Evolutionary conservation across 805 yeast genomes (phyloP), one percentile per base, ranked within the genome.

Genomic region (Hanseniaspora lindneri): DNA sequence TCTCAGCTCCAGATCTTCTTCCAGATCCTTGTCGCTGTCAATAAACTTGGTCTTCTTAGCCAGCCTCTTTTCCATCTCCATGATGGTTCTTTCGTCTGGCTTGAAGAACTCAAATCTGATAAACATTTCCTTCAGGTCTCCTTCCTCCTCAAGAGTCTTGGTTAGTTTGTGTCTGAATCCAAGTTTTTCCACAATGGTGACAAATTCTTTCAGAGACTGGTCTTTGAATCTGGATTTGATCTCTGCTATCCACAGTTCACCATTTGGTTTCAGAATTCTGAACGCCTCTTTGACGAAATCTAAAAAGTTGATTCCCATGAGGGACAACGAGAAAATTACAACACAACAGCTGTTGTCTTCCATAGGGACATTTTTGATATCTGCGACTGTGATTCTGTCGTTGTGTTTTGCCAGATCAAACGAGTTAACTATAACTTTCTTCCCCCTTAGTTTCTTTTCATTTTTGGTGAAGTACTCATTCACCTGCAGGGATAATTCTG

Each of bases 161-260:
- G 96, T 88, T 46, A 74, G 73, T 61, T 83, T 83, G 66, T 86
- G 95, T 68, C 83, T 82, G 55, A 92, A 84, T 0, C 97, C 98
- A 53, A 76, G 63, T 44, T 75, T 64, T 61, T 86, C 86, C 56
- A 92, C 70, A 1, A 83, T 77, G 21, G 82, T 75, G 11, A 81
- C 84, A 65, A 92, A 92, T 56, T 83, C 88, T n/a, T 74, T 74
- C 14, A 89, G 89, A 44, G 74, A 74, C 54, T 63, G 76, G 57
- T 87, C 95, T 6, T 76, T 68, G 58, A 92, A 84, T 59, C 99
- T 72, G 1, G 96, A 85, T 65, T 89, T 89, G 66, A 92, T 92
- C 62, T 92, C 99, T 2, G 97, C 92, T 41, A 92, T 86, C 98
- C 98, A 92, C 41, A 92, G 66, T 61, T 89, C 95, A 24, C 99